Base-by-base conservation (phyloP, 2,329 filamentous ascomycete genomes). In the Alternaria arbusti region DNA sequence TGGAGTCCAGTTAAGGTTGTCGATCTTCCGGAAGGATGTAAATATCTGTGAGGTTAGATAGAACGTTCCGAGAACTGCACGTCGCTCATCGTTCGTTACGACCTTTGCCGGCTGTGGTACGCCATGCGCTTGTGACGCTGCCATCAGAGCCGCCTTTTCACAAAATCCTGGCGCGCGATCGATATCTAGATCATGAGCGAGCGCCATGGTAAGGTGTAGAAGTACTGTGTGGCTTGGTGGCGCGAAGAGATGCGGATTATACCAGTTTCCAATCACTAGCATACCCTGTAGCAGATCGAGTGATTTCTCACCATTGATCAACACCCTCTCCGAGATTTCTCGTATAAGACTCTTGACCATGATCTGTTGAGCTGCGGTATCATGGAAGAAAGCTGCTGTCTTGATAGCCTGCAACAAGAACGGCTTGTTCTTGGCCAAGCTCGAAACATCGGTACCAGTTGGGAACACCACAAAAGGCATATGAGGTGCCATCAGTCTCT, bases 141-240 rank as follows among this genome's bases (percentile, higher is more conserved):
- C 55, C n/a, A 51, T 32, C 40, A 63, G 28, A 17, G 49, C 50
- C 13, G 47, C 32, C 36, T 60, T 57, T 17, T 65, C 63, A 22
- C 59, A 65, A 23, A 54, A 32, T 0, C 26, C 15, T 7, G 55
- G 50, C n/a, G 45, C 56, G 4, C 63, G 63, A 13, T 64, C 57
- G 28, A 66, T 58, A 5, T 54, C 45, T 5, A 66, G 57, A 15
- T 66, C 61, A 1, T 56, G 49, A 4, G 40, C 40, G 46, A 66
- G 61, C 8, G 64, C 43, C 64, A 66, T 66, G 22, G 61, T 52
- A 23, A 66, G 50, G 30, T 66, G 64, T 4, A 66, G 54, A 12
- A 66, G 40, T n/a, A 50, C 25, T 20, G 44, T 59, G 28, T 56
- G 57, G 40, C 52, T 66, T 25, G 54, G 22, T 2, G 57, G 46